Conservation (phyloP, 176 grass and related monocot species). For the Eremochloa ophiuroides region DNA sequence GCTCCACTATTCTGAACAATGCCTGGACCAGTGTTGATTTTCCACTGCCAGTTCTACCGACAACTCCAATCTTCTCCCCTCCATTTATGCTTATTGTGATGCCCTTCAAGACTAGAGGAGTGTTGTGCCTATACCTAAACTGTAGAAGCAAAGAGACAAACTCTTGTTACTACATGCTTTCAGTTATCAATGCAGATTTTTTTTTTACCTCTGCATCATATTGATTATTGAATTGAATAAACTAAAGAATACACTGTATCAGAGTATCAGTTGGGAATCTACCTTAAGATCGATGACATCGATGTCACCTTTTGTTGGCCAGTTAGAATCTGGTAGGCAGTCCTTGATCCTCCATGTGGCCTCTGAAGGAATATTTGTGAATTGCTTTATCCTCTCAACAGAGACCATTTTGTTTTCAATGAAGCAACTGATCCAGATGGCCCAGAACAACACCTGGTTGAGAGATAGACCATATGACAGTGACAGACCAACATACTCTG, state of each 20-base stretch:
- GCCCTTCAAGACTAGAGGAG: conserved; percentile 91
- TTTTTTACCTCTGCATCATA: background rate
- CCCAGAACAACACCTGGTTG: conserved; percentile 71
- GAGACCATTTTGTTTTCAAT: conserved; percentile 97
- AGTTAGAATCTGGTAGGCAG: conserved; percentile 59
- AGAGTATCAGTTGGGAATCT: background rate
- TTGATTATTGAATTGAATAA: background rate
- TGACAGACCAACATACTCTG: conserved; percentile 90
- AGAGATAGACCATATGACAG: conserved; percentile 96
- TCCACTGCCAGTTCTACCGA: conserved; percentile 90
- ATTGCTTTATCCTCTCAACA: conserved; percentile 95
- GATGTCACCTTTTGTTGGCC: conserved; percentile 79
- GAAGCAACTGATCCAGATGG: conserved; percentile 87
- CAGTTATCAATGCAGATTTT: background rate
- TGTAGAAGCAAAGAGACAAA: conserved; percentile 18
- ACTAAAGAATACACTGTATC: background rate
- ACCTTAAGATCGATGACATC: conserved; percentile 83
- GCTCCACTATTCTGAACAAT: conserved; percentile 96
- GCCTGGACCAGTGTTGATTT: conserved; percentile 97
- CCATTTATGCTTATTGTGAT: conserved; percentile 68
- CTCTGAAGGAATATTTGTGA: conserved; percentile 84
- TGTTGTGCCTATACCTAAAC: conserved; percentile 80
- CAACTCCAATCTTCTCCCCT: conserved; percentile 91
- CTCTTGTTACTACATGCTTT: conserved; percentile 7
- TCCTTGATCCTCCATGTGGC: conserved; percentile 75